phyloP scores from a whole-genome alignment of 2,329 filamentous ascomycete genomes.

The Aureobasidium pullulans region DNA sequence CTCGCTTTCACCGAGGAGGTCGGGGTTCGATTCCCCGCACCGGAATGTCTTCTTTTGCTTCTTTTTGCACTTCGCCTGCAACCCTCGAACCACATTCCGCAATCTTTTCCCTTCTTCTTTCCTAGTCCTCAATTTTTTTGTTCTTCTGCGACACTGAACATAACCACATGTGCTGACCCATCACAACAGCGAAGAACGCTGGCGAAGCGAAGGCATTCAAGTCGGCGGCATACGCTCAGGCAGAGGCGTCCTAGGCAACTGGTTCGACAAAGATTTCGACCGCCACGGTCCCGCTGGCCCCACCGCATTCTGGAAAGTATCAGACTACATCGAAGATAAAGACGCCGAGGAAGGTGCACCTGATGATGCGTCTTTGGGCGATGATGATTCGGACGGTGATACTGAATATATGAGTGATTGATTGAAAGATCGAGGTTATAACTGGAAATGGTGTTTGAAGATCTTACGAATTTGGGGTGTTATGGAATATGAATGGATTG shows the following conservation, averaged over 20 bases:
- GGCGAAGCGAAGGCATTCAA: constrained; percentile 72
- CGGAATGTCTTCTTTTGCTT: constrained; percentile 16
- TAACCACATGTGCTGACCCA: background rate
- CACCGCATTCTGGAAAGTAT: constrained; percentile 71
- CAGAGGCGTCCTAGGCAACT: constrained; percentile 64
- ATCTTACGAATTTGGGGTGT: no score
- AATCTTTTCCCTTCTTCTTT: background rate
- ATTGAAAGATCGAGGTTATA: background rate
- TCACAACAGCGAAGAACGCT: constrained; percentile 54
- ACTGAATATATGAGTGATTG: constrained; percentile 6
- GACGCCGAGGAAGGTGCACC: background rate
- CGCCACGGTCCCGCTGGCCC: constrained; percentile 63
- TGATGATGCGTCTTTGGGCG: background rate
- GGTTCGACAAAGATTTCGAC: constrained; percentile 71
- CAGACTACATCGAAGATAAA: constrained; percentile 18
- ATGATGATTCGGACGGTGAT: constrained; percentile 10
- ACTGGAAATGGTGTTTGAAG: no score
- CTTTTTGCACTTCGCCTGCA: background rate
- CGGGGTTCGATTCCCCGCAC: constrained; percentile 22
- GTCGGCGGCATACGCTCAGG: constrained; percentile 59
- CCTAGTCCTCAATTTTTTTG: background rate
- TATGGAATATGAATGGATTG: no score
- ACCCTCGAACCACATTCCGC: background rate
- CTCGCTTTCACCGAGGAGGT: constrained; percentile 18
- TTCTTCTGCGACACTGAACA: background rate